phyloP scores from a whole-genome alignment of 2,329 filamentous ascomycete genomes.

The Ascochyta koolunga region DNA sequence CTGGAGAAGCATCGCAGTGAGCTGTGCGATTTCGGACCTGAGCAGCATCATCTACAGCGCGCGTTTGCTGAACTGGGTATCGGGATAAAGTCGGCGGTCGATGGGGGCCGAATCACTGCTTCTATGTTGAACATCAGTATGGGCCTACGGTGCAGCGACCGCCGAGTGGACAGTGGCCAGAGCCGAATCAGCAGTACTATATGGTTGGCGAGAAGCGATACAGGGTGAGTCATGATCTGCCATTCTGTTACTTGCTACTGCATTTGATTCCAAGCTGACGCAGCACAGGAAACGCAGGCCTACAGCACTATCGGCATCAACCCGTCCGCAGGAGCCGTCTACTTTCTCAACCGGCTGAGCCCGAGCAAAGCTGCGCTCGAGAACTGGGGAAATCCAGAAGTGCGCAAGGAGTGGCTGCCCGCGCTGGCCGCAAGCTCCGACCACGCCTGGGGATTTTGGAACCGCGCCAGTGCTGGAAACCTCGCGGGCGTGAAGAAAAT shows the following conservation, averaged over 20 bases:
- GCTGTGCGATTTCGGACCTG: slow-evolving; percentile 10
- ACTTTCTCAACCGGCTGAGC: slow-evolving; percentile 15
- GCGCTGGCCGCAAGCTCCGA: slow-evolving; percentile 21
- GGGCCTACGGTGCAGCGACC: slow-evolving; percentile 10
- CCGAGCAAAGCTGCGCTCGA: slow-evolving; percentile 7
- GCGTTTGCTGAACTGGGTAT: slow-evolving; percentile 18
- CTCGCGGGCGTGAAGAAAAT: slow-evolving; percentile 20
- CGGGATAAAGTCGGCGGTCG: background rate
- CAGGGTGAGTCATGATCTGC: slow-evolving; percentile 5
- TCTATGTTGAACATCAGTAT: slow-evolving; percentile 19
- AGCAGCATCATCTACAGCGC: slow-evolving; percentile 2
- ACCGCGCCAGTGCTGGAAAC: slow-evolving; percentile 5
- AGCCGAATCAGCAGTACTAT: slow-evolving; percentile 20
- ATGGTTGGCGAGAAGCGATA: slow-evolving; percentile 20
- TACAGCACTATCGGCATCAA: slow-evolving; percentile 22
- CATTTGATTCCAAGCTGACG: background rate
- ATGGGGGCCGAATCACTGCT: slow-evolving; percentile 23
- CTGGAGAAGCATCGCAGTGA: slow-evolving; percentile 7
- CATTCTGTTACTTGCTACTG: background rate
- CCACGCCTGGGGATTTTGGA: slow-evolving; percentile 28
- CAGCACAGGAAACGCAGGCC: slow-evolving; percentile 17
- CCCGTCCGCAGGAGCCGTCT: slow-evolving; percentile 7
- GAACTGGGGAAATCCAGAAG: background rate
- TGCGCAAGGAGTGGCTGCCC: slow-evolving; percentile 19
- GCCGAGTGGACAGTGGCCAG: slow-evolving; percentile 7